Base-by-base conservation (phyloP, 345 rosid species). In the Capsella bursapastoris region DNA sequence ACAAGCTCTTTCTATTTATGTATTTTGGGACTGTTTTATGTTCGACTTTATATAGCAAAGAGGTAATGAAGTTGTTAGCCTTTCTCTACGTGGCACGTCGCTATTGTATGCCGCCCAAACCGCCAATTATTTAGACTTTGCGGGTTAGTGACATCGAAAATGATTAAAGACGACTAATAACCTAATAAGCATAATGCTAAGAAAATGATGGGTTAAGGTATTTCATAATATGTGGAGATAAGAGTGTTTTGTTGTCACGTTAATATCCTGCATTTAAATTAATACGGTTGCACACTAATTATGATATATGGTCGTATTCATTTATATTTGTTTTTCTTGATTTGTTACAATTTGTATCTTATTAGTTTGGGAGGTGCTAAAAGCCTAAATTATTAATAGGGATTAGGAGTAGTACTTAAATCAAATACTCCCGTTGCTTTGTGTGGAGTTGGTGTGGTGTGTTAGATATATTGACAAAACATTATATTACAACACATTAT, bases 61-160 rank as follows among this genome's bases (percentile, higher is more conserved):
- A 68, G 11, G 16, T 57, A 40, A 49, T 22, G 68, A 59, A 37
- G 62, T 41, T 66, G 79, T 55, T 73, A 29, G 56, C 0, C 6
- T 6, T 6, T 25, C 56, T 35, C 1, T 41, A 68, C 64, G 55
- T 60, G 79, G 69, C 57, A 22, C 10, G 31, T 61, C 18, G 8
- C 40, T 1, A 75, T 68, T 60, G 79, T 31, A 37, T 52, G 49
- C 79, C 79, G 79, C 49, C 79, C 64, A 67, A 67, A 68, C 79
- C 69, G 79, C 63, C 79, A 50, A 59, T 68, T 75, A 8, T 68
- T 60, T 67, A 73, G 56, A 72, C 29, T 47, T 15, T 47, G 47
- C 32, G 34, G 68, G 28, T 75, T 60, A 51, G 55, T 41, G 48
- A 35, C 50, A 69, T 69, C 38, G 10, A 40, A 53, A 28, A 75